These are phyloP conservation scores for Trypanosoma cruzi DNA, from an alignment of 208 protist species.

Conservation along the genomic window DNA sequence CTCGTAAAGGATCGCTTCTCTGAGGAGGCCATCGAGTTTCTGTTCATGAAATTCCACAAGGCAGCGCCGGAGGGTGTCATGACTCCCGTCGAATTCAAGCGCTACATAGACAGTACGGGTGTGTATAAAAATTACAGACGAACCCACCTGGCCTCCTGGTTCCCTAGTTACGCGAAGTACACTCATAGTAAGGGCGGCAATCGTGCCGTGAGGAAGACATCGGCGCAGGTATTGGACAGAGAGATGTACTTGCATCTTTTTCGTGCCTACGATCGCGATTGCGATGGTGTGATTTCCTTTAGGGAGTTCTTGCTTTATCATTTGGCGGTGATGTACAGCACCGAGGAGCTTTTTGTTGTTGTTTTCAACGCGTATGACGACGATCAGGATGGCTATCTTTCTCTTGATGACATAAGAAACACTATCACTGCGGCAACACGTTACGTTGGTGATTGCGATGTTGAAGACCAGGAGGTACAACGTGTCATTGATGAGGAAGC, in stretches of 20 bases:
- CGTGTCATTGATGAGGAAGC: conserved; percentile 84
- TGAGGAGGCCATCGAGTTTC: conserved; percentile 82
- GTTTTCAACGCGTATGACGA: conserved; percentile 94
- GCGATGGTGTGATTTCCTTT: conserved; percentile 89
- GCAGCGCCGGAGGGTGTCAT: conserved; percentile 77
- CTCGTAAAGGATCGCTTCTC: conserved; percentile 80
- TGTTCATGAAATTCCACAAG: conserved; percentile 76
- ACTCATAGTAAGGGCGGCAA: conserved; percentile 20
- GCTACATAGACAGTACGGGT: conserved; percentile 81
- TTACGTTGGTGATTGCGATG: conserved; percentile 89
- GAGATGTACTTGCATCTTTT: conserved; percentile 87
- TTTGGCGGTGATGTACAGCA: conserved; percentile 85
- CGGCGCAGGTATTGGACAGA: conserved; percentile 28
- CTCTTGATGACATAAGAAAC: conserved; percentile 73
- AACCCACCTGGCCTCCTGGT: conserved; percentile 11
- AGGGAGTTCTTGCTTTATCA: conserved; percentile 91
- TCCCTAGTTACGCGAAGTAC: background rate
- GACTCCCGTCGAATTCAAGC: conserved; percentile 74
- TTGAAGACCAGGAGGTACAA: conserved; percentile 71
- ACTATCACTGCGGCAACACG: conserved; percentile 90
- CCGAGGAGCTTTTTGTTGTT: conserved; percentile 88
- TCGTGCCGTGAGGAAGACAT: conserved; percentile 11
- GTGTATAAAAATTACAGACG: conserved; percentile 77
- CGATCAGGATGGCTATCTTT: conserved; percentile 90
- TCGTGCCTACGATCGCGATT: conserved; percentile 85